Base-by-base conservation (phyloP, 371 early-diverging fungal species). In the Syncephalis fuscata region DNA sequence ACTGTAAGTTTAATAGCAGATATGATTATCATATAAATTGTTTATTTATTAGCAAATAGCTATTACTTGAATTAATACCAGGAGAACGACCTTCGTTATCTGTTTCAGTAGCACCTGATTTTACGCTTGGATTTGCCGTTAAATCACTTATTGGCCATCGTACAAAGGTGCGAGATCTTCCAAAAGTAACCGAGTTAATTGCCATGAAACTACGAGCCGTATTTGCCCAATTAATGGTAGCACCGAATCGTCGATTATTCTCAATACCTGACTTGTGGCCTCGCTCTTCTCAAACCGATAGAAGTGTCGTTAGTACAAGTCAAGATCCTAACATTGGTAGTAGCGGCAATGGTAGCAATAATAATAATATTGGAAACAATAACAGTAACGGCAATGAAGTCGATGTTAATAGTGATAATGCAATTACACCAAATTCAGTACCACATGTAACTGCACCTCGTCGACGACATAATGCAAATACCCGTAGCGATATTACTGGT, bases 141-240 rank as follows among this genome's bases (percentile, higher is more conserved):
- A 74, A 82, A 27, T 88, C 91, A 0, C 60, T 92, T 17, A 71
- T 95, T 40, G 95, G 95, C 0, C 86, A 88, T 49, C 74, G 85
- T 50, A 88, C 92, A 23, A 95, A 95, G 58, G 74, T 93, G 23
- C 90, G 91, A 59, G 89, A 90, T 56, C 67, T 93, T 39, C 93
- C 95, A 10, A 90, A 88, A 64, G 64, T 95, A 38, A 81, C 88
- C 1, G 78, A 81, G 27, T 59, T 94, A 21, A 82, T 95, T 42
- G 77, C 21, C 41, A 21, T 16, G 21, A 41, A n/a, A 21, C 15
- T 41, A 21, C 41, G 41, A 3, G 21, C 16, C 4, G 41, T 41
- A 21, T 41, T 41, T 15, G 21, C 41, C 8, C 41, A 41, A 41
- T 16, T 8, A 21, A 16, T 41, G 41, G 41, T 41, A 4, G 16